phyloP scores from a whole-genome alignment of 2,329 filamentous ascomycete species.

The Ophiocordyceps polyrhachis-furcata region DNA sequence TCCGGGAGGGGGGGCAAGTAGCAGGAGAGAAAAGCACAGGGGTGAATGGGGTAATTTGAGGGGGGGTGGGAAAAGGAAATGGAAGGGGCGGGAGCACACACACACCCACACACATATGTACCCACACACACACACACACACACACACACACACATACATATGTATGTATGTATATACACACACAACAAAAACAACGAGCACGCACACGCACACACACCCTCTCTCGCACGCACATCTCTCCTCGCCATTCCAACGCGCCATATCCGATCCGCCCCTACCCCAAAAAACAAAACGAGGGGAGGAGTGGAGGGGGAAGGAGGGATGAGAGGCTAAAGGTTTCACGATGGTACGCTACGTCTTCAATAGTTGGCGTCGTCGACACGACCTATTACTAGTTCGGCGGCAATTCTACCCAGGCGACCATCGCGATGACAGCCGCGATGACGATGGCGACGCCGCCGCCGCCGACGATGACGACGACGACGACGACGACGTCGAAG shows the following conservation, averaged over 20 bases:
- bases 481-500: not conserved
- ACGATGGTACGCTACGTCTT: slow-evolving; percentile 52
- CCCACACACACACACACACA: too few relatives aligned
- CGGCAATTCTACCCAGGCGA: slow-evolving; percentile 35
- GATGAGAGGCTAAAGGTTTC: too few relatives aligned
- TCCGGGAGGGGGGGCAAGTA: not conserved
- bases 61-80: too few relatives aligned
- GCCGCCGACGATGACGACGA: slow-evolving; percentile 14
- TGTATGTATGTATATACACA: too few relatives aligned
- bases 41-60: too few relatives aligned
- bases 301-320: too few relatives aligned
- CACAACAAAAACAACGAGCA: too few relatives aligned
- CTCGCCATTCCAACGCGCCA: not conserved
- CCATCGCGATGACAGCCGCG: not conserved
- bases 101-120: too few relatives aligned
- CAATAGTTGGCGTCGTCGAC: slow-evolving; percentile 51
- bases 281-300: too few relatives aligned
- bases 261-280: too few relatives aligned
- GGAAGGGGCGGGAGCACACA: too few relatives aligned
- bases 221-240: not conserved
- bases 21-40: not conserved
- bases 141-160: too few relatives aligned
- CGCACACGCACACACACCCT: not conserved
- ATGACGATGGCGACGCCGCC: slow-evolving; percentile 3
- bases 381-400: slow-evolving; percentile 48